Evolutionary conservation across 371 early-diverging fungal genomes (phyloP), one percentile per base, ranked within the genome.

Genomic region (Mortierella sp.): DNA sequence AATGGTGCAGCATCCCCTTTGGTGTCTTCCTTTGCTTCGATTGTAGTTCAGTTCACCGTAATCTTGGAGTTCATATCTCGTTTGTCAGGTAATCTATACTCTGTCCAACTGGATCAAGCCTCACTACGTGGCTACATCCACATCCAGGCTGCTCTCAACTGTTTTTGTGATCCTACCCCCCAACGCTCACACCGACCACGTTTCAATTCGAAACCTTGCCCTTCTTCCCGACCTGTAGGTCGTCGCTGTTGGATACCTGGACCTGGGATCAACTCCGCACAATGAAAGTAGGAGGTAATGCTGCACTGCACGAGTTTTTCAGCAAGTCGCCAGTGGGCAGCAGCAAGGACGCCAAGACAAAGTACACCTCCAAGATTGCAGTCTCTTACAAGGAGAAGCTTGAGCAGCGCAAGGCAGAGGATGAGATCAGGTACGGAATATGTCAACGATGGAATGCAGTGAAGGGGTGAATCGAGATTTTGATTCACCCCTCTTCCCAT

Each of bases 1-100:
- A 94, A 24, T 99, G 99, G 99, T 88, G 96, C 41, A 92, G 94
- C 59, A 94, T 98, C 16, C 94, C 96, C 2, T 98, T 91, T 82
- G 99, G 99, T 46, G 91, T 98, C 59, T 99, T 98, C 80, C 85
- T 99, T 54, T 99, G 99, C 82, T 87, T 97, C 39, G 97, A 98
- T 58, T 99, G 99, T 81, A 98, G 98, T 13, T 91, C 98, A 28
- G 91, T 93, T 8, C 97, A 97, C 69, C 88, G 97, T 50, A 96
- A 95, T 67, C 86, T 98, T 77, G 99, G 95, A 48, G 98, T 96
- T 31, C 98, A 95, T 81, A 95, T 98, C 65, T 93, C 93, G 60
- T 99, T 95, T 92, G 98, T 96, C 43, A 88, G 96, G 92, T 94
- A 84, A 76, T 6, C 46, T 17, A 44, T 44, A 10, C 17, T 7